A percentile compares a stretch with the other conserved stretches of the same genome.
These are phyloP conservation scores for Diaporthe citriasiana DNA, from an alignment of 2,329 filamentous ascomycete genomes.

Conservation along the genomic window DNA sequence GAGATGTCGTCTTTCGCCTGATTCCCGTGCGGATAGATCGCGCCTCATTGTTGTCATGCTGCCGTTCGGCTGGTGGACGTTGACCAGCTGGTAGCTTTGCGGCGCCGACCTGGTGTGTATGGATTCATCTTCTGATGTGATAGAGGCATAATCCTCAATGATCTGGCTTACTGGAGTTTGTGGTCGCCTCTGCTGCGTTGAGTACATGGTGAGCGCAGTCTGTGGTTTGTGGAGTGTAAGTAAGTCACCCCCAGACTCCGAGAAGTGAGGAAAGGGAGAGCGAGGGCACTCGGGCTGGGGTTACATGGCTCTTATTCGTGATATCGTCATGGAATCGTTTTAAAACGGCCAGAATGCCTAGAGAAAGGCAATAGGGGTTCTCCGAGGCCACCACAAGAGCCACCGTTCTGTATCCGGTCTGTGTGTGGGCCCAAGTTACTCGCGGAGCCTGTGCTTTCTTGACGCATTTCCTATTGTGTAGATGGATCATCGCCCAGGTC, in stretches of 20 bases:
- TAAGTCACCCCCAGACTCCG: neutral
- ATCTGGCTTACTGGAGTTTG: slow-evolving; percentile 18
- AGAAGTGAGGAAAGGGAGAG: neutral
- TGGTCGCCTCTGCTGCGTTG: neutral
- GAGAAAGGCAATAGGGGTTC: neutral
- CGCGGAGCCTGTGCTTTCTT: neutral
- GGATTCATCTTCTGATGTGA: neutral
- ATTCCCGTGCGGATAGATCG: slow-evolving; percentile 16
- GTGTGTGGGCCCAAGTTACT: slow-evolving; percentile 11
- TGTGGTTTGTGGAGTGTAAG: neutral
- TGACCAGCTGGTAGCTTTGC: slow-evolving; percentile 38
- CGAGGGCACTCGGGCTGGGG: neutral
- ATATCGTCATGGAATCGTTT: no score
- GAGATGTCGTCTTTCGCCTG: neutral
- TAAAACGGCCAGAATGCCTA: neutral
- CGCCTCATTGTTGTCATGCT: slow-evolving; percentile 34
- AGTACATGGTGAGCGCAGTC: slow-evolving; percentile 8
- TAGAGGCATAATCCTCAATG: slow-evolving; percentile 4
- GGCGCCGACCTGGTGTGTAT: slow-evolving; percentile 19
- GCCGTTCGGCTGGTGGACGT: slow-evolving; percentile 35
- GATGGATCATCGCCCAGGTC: neutral
- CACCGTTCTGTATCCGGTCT: slow-evolving; percentile 1
- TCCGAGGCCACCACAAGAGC: neutral
- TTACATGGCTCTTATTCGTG: slow-evolving; percentile 9
- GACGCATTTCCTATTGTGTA: slow-evolving; percentile 12